These are phyloP conservation scores for Cubamyces lactineus DNA, from an alignment of 768 basidiomycete genomes.

Conservation along the genomic window DNA sequence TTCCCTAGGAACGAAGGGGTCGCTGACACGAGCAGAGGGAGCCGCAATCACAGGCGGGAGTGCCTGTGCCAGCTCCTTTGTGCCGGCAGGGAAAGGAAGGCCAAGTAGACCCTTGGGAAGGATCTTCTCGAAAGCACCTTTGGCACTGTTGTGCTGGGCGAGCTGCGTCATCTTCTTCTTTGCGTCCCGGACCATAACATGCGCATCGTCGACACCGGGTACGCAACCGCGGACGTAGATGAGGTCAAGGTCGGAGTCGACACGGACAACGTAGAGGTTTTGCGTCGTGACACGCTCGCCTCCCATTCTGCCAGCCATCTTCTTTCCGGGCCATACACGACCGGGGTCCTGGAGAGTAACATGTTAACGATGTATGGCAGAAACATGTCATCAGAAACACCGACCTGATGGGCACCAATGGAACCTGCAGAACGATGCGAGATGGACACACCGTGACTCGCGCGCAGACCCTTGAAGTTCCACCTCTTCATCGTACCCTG, in stretches of 20 bases:
- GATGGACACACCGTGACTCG: slow-evolving; percentile 94
- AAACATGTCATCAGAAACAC: slow-evolving; percentile 18
- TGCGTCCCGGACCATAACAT: slow-evolving; percentile 84
- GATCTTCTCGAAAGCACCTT: slow-evolving; percentile 75
- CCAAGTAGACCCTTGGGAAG: slow-evolving; percentile 81
- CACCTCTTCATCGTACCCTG: slow-evolving; percentile 97
- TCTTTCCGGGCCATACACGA: slow-evolving; percentile 94
- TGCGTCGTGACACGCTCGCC: slow-evolving; percentile 80
- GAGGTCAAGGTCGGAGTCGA: slow-evolving; percentile 85
- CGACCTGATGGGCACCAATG: slow-evolving; percentile 92
- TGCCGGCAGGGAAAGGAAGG: slow-evolving; percentile 93
- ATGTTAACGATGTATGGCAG: neutral
- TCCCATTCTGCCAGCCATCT: slow-evolving; percentile 97
- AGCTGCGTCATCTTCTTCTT: slow-evolving; percentile 80
- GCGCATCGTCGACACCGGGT: slow-evolving; percentile 87
- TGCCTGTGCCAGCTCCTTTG: slow-evolving; percentile 67
- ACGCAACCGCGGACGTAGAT: slow-evolving; percentile 91
- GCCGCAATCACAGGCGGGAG: slow-evolving; percentile 71
- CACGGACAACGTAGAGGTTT: slow-evolving; percentile 85
- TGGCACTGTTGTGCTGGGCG: slow-evolving; percentile 65
- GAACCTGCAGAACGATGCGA: slow-evolving; percentile 93
- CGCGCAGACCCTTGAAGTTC: slow-evolving; percentile 88
- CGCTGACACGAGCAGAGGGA: slow-evolving; percentile 65
- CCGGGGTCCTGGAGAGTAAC: slow-evolving; percentile 80
- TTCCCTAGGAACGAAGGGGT: slow-evolving; percentile 78